Conservation (phyloP, 1,284 basidiomycete genomes). For the Cutaneotrichosporon mucoides region DNA sequence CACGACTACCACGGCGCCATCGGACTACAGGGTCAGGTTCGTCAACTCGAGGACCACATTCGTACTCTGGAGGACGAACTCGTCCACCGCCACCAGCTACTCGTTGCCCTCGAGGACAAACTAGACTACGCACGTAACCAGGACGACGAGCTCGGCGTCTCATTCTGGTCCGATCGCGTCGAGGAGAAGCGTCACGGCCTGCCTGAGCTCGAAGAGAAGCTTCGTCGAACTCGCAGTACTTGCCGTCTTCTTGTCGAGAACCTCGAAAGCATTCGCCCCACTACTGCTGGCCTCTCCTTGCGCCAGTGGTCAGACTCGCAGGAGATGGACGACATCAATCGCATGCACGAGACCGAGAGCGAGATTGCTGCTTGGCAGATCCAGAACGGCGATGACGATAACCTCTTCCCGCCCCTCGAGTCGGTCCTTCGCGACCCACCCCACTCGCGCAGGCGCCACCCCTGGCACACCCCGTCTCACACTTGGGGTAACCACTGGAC, state of each 20-base stretch:
- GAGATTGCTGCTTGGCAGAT: constrained; percentile 41
- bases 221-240: constrained; percentile 17
- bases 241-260: constrained; percentile 24
- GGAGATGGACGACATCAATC: constrained; percentile 10
- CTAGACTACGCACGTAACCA: constrained; percentile 23
- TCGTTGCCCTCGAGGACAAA: constrained; percentile 38
- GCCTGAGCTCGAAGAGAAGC: constrained; percentile 24
- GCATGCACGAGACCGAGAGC: constrained; percentile 24
- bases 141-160: constrained; percentile 29
- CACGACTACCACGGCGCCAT: constrained; percentile 42
- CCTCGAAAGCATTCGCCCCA: constrained; percentile 22
- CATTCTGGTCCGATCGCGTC: constrained; percentile 39
- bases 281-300: constrained; percentile 19
- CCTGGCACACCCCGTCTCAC: constrained; percentile 6
- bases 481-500: background rate
- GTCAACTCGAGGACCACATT: constrained; percentile 28
- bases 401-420: constrained; percentile 40
- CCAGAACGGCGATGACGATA: constrained; percentile 17
- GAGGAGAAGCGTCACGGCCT: constrained; percentile 34
- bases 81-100: constrained; percentile 28
- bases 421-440: constrained; percentile 18
- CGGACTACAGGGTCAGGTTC: constrained; percentile 25
- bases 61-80: constrained; percentile 30
- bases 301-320: constrained; percentile 25
- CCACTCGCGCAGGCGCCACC: background rate